Evolutionary conservation across 2,329 filamentous ascomycete species (phyloP).

Genomic region (Rhynchosporium secalis): DNA sequence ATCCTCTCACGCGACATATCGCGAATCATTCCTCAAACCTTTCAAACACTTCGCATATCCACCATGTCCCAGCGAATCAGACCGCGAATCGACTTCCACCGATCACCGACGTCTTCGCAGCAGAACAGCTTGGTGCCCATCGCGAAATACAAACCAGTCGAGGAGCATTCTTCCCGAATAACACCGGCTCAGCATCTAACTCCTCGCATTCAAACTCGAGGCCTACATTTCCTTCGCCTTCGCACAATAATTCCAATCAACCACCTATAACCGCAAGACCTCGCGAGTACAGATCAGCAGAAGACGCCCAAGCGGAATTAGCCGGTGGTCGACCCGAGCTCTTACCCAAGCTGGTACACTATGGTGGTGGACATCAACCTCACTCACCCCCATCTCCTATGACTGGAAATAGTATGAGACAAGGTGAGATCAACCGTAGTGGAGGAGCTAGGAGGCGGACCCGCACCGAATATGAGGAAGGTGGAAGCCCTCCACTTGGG

Average conservation of each 20-base stretch:
- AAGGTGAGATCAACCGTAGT: slow-evolving; percentile 44
- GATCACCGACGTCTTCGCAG: slow-evolving; percentile 89
- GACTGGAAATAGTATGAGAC: slow-evolving; percentile 37
- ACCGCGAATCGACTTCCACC: slow-evolving; percentile 90
- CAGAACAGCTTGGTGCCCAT: slow-evolving; percentile 67
- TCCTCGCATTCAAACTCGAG: slow-evolving; percentile 63
- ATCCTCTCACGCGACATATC: slow-evolving; percentile 74
- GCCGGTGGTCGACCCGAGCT: slow-evolving; percentile 91
- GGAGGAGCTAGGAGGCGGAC: slow-evolving; percentile 71
- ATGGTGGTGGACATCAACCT: slow-evolving; percentile 88
- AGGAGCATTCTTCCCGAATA: slow-evolving; percentile 31
- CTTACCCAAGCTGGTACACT: slow-evolving; percentile 91
- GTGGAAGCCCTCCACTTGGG: slow-evolving; percentile 80
- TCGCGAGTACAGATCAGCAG: slow-evolving; percentile 90
- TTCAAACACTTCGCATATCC: slow-evolving; percentile 83
- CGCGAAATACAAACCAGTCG: slow-evolving; percentile 45
- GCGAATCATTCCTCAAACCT: slow-evolving; percentile 81
- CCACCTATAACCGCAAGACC: slow-evolving; percentile 59
- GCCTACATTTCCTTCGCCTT: slow-evolving; percentile 74
- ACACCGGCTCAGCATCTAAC: slow-evolving; percentile 47
- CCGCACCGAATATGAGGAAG: slow-evolving; percentile 91
- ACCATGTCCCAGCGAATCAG: slow-evolving; percentile 83
- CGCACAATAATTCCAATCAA: slow-evolving; percentile 63
- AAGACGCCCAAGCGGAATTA: slow-evolving; percentile 89
- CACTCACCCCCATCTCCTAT: slow-evolving; percentile 71